Percentiles rank a stretch among this genome's conserved stretches.
These are phyloP conservation scores for Fusarium falciforme DNA, from an alignment of 2,329 filamentous ascomycete genomes.

Conservation along the genomic window DNA sequence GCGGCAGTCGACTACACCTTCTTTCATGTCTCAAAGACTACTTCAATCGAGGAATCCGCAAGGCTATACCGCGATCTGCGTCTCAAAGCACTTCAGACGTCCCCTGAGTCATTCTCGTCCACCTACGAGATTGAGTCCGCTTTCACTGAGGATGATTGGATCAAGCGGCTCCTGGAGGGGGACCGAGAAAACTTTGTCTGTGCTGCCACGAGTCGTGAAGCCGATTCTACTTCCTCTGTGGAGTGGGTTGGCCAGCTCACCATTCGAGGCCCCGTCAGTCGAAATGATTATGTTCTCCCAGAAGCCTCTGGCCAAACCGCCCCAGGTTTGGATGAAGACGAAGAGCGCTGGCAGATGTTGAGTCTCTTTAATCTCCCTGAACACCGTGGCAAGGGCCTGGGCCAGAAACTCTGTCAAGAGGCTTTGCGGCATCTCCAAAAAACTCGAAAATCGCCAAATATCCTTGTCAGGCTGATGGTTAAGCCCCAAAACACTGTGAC, in stretches of 20 bases:
- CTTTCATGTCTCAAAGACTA: neutral
- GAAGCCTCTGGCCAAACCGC: neutral
- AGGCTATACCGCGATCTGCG: neutral
- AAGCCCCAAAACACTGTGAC: neutral
- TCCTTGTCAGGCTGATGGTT: neutral
- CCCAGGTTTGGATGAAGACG: neutral
- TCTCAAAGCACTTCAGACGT: neutral
- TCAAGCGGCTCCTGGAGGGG: neutral
- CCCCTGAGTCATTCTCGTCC: neutral
- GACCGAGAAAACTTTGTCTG: slow-evolving; percentile 1
- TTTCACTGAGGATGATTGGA: neutral
- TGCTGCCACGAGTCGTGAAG: neutral
- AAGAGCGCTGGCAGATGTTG: neutral
- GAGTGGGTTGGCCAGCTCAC: slow-evolving; percentile 1
- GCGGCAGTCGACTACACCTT: neutral
- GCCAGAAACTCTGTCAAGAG: neutral
- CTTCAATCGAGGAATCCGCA: neutral
- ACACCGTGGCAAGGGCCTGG: neutral
- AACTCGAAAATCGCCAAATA: neutral
- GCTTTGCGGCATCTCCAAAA: neutral
- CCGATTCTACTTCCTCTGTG: neutral
- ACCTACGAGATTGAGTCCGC: neutral
- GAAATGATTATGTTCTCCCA: neutral
- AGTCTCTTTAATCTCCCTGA: neutral
- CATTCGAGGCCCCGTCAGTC: neutral